Evolutionary conservation across 345 rosid genomes (phyloP).

Genomic region (Microthlaspi erraticum): DNA sequence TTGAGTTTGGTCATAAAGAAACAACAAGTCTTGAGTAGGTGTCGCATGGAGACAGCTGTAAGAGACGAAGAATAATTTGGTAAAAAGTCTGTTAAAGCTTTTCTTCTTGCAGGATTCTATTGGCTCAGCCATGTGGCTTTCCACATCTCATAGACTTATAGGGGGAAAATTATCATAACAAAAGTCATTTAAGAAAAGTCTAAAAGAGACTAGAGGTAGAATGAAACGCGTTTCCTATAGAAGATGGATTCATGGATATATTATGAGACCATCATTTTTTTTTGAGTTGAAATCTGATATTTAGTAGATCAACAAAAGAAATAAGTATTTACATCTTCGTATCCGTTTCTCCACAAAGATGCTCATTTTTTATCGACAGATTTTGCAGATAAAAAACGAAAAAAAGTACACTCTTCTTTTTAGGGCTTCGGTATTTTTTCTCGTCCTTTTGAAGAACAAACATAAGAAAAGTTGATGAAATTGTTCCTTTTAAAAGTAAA

Average conservation of each 20-base stretch:
- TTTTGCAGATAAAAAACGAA: not conserved
- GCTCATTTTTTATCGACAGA: not conserved
- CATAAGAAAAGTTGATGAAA: constrained; percentile 23
- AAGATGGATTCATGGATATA: not conserved
- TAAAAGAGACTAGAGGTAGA: not conserved
- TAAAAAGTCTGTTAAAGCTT: not conserved
- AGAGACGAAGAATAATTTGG: not conserved
- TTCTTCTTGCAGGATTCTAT: not conserved
- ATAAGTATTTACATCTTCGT: too few relatives aligned
- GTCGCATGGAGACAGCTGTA: constrained; percentile 38
- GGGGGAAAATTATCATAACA: not conserved
- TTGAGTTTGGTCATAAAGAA: constrained; percentile 30
- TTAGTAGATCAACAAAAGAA: too few relatives aligned
- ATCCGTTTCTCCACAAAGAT: too few relatives aligned
- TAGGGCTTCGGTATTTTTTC: not conserved
- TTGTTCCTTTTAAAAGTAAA: not conserved
- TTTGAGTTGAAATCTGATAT: too few relatives aligned
- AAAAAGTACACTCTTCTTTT: not conserved
- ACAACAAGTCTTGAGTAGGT: constrained; percentile 31
- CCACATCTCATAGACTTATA: not conserved
- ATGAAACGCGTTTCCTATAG: not conserved
- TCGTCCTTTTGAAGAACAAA: not conserved
- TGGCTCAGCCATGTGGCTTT: constrained; percentile 23
- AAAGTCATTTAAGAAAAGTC: not conserved
- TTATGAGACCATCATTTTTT: too few relatives aligned